Evolutionary conservation across 768 basidiomycete species (phyloP).

Genomic region (Leccinum incarnatum): DNA sequence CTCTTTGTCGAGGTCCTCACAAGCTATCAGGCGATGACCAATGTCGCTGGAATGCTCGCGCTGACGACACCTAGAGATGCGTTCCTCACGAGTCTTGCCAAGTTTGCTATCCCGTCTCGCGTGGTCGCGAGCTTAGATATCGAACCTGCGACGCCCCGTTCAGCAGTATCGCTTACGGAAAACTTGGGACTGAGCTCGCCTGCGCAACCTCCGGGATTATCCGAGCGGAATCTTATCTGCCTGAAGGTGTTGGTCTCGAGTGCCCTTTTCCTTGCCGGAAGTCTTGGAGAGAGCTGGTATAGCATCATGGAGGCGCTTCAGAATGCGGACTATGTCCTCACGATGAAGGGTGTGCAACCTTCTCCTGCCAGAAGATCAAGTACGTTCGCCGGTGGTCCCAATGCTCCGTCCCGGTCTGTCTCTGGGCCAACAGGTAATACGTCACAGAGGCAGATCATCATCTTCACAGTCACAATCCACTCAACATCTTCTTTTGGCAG

Average conservation of each 20-base stretch:
- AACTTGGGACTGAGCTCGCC: conserved; percentile 59
- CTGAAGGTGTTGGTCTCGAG: conserved; percentile 77
- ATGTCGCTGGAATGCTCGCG: conserved; percentile 86
- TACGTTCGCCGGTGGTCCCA: conserved; percentile 32
- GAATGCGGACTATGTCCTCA: conserved; percentile 91
- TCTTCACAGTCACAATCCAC: conserved; percentile 22
- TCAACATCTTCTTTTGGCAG: conserved; percentile 63
- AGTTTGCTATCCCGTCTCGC: conserved; percentile 86
- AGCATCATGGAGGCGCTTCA: conserved; percentile 86
- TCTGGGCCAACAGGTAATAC: conserved; percentile 28
- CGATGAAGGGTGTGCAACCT: conserved; percentile 48
- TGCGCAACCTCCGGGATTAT: conserved; percentile 66
- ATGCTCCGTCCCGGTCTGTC: conserved; percentile 37
- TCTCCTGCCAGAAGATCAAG: conserved; percentile 33
- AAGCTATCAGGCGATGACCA: conserved; percentile 80
- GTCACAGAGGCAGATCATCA: conserved; percentile 16
- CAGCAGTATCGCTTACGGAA: conserved; percentile 58
- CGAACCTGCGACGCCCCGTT: conserved; percentile 59
- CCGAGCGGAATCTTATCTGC: conserved; percentile 88
- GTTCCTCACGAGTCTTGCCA: conserved; percentile 86
- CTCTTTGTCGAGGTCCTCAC: conserved; percentile 85
- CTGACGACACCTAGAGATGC: conserved; percentile 88
- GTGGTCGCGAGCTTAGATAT: conserved; percentile 79
- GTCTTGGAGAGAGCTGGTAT: conserved; percentile 91
- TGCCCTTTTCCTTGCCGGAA: conserved; percentile 78